Evolutionary conservation across 441 rosid genomes (phyloP), one percentile per base, ranked within the genome.

Genomic region (Capsella rubella): DNA sequence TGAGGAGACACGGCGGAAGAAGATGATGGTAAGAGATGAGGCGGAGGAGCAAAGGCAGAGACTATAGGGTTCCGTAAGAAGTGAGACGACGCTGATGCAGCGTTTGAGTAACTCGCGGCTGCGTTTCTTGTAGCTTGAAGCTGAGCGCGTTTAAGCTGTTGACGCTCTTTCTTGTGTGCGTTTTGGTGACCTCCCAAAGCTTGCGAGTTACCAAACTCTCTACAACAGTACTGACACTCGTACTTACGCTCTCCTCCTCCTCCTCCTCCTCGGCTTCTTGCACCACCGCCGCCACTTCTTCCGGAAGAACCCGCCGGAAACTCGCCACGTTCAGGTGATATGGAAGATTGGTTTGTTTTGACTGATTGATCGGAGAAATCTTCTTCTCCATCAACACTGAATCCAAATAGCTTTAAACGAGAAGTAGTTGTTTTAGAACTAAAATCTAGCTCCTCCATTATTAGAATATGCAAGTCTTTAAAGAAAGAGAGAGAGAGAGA

Each of bases 161-260:
- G 99, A 53, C 99, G 79, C 74, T 95, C 99, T 79, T 90, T 95
- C 80, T 95, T 95, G 82, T 95, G 99, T 3, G 99, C 99, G 90
- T 95, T 95, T 75, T 95, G 99, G 81, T 95, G 99, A 72, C 99
- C 99, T 0, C 99, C 99, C 3, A 95, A 86, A n/a, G 99, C 99
- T 67, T 95, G 99, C 5, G 99, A 95, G 81, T 92, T 95, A 59
- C 96, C 97, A 78, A 95, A 95, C 80, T 89, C 97, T 13, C 99
- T 77, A 73, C 84, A 85, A 53, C 99, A 95, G 77, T 95, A 95
- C 73, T 95, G 99, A 62, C 99, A 95, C 94, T 95, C 97, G 86
- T 90, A 95, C 79, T 89, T 94, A 58, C 97, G 87, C 70, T 85
- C 91, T 29, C 77, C 72, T 54, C 63, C 63, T 50, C 64, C 47